These are phyloP conservation scores for Orbilia ellipsospora DNA, from an alignment of 2,329 filamentous ascomycete species.

Conservation along the genomic window DNA sequence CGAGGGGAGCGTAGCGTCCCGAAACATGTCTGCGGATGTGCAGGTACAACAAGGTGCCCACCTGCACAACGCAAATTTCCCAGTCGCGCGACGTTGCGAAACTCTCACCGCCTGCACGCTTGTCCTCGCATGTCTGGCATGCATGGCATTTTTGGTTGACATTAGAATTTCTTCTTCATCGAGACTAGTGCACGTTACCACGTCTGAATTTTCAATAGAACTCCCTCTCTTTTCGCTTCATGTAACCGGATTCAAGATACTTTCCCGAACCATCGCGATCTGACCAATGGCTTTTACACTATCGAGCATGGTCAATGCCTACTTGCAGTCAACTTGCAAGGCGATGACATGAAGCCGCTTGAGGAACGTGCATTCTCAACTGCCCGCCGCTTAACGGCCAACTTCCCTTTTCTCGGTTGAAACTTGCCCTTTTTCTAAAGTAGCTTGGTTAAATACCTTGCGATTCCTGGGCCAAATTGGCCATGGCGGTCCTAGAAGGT, in stretches of 20 bases:
- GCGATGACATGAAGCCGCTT: background rate
- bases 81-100: conserved; percentile 3
- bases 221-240: conserved; percentile 20
- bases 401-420: conserved; percentile 6
- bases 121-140: background rate
- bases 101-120: no score
- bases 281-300: no score
- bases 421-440: conserved; percentile 5
- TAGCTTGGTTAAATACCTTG: conserved; percentile 18
- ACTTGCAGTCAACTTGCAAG: conserved; percentile 15
- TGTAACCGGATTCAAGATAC: background rate
- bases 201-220: background rate
- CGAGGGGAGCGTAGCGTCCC: no score
- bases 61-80: conserved; percentile 19
- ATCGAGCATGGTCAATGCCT: background rate
- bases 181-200: conserved; percentile 36
- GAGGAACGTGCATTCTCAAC: conserved; percentile 20
- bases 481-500: background rate
- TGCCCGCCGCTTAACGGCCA: conserved; percentile 14
- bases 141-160: conserved; percentile 2
- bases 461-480: background rate
- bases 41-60: conserved; percentile 14
- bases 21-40: background rate
- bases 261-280: no score
- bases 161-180: conserved; percentile 11